Evolutionary conservation across 352 stramenopile species (phyloP).

Genomic region (Phytophthora meadii): DNA sequence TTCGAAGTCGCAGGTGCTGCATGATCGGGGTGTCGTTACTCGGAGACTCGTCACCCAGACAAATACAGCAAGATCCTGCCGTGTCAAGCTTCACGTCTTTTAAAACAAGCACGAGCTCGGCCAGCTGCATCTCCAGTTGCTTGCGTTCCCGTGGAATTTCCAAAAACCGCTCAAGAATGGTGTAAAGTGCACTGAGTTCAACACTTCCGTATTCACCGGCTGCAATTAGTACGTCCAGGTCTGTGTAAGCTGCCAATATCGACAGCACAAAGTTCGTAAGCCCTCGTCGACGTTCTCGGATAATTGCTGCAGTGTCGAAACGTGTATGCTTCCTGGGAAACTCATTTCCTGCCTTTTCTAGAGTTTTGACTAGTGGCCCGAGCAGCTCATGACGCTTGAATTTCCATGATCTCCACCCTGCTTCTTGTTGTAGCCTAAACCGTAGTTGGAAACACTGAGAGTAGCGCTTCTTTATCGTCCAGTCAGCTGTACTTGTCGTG

Average conservation of each 20-base stretch:
- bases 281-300: background rate
- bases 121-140: background rate
- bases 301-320: background rate
- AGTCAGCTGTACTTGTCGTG: background rate
- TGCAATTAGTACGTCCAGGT: background rate
- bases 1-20: background rate
- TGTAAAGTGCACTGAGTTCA: background rate
- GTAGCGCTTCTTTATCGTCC: constrained; percentile 1
- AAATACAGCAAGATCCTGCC: constrained; percentile 1
- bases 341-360: background rate
- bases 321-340: background rate
- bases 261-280: constrained; percentile 1
- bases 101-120: background rate
- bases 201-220: background rate
- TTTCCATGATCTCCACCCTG: background rate
- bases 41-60: background rate
- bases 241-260: constrained; percentile 1
- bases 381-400: background rate
- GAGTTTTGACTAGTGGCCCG: background rate
- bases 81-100: background rate
- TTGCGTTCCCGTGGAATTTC: constrained; percentile 1
- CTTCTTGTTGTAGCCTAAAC: background rate
- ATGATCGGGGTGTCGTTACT: background rate
- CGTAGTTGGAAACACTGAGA: background rate
- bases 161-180: background rate